These are phyloP conservation scores for Silene noctiflora DNA, from an alignment of 179 eudicot genomes.

Conservation along the genomic window DNA sequence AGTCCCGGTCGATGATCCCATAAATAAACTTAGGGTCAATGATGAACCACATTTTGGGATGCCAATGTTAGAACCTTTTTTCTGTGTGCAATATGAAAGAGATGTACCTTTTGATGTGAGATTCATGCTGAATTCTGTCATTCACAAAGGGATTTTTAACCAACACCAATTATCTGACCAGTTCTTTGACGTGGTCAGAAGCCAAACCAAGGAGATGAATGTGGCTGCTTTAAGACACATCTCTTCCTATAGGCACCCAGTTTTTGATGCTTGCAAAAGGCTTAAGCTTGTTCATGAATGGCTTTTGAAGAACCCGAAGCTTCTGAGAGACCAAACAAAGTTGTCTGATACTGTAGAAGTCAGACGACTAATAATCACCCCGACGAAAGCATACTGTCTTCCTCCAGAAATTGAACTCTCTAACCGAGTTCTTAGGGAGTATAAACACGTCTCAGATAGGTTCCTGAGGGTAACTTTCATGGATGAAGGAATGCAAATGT, in stretches of 20 bases:
- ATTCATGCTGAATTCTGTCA: constrained; percentile 65
- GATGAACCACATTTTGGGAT: constrained; percentile 63
- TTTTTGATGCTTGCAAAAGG: constrained; percentile 54
- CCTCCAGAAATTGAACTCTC: constrained; percentile 85
- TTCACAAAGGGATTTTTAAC: constrained; percentile 76
- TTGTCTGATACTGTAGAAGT: constrained; percentile 60
- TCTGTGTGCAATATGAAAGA: constrained; percentile 47
- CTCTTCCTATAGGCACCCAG: constrained; percentile 50
- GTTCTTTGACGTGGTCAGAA: constrained; percentile 50
- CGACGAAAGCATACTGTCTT: constrained; percentile 80
- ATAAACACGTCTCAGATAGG: constrained; percentile 64
- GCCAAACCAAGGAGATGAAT: constrained; percentile 49
- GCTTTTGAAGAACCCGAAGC: constrained; percentile 66
- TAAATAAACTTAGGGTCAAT: constrained; percentile 30
- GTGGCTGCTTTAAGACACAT: constrained; percentile 67
- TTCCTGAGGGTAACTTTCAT: constrained; percentile 84
- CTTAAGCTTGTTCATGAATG: constrained; percentile 57
- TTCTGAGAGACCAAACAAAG: constrained; percentile 39
- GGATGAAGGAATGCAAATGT: constrained; percentile 82
- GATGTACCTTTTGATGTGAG: constrained; percentile 51
- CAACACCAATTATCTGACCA: constrained; percentile 57
- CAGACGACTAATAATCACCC: constrained; percentile 74
- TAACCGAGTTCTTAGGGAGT: constrained; percentile 73
- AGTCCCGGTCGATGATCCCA: constrained; percentile 29
- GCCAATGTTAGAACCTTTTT: constrained; percentile 55